Evolutionary conservation across 129 eudicot species (phyloP).

Genomic region (Heracleum sosnowskyi): DNA sequence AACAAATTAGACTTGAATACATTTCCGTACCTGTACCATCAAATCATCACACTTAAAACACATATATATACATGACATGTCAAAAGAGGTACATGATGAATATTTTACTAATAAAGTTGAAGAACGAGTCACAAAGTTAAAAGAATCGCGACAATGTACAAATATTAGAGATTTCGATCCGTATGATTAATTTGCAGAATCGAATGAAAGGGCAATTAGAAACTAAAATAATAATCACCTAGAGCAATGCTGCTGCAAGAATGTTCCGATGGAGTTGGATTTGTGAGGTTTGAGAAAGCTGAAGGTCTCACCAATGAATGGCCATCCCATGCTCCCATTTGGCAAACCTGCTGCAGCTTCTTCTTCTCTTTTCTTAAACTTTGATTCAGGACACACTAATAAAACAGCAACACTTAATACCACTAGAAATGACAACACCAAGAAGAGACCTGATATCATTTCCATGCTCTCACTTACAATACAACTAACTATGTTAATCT

Average conservation of each 20-base stretch:
- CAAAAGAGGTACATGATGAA: no score
- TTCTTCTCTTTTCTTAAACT: background rate
- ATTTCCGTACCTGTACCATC: background rate
- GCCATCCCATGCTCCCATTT: constrained; percentile 12
- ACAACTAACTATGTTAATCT: background rate
- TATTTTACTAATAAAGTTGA: no score
- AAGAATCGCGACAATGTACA: no score
- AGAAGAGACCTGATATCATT: background rate
- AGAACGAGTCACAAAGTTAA: no score
- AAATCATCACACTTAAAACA: background rate
- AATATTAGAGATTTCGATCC: no score
- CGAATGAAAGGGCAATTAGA: background rate
- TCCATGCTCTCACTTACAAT: background rate
- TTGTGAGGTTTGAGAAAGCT: constrained; percentile 8
- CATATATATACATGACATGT: background rate
- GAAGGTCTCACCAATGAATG: constrained; percentile 7
- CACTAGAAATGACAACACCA: background rate
- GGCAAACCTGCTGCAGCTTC: constrained; percentile 4
- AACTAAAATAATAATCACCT: background rate
- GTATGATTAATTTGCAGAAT: no score
- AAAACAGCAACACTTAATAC: background rate
- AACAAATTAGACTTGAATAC: constrained; percentile 2
- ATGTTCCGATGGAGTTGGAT: constrained; percentile 4
- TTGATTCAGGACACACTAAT: background rate
- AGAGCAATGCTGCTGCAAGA: constrained; percentile 9